Base-by-base conservation (phyloP, 169 alveolate genomes). In the Cryptosporidium parvum region DNA sequence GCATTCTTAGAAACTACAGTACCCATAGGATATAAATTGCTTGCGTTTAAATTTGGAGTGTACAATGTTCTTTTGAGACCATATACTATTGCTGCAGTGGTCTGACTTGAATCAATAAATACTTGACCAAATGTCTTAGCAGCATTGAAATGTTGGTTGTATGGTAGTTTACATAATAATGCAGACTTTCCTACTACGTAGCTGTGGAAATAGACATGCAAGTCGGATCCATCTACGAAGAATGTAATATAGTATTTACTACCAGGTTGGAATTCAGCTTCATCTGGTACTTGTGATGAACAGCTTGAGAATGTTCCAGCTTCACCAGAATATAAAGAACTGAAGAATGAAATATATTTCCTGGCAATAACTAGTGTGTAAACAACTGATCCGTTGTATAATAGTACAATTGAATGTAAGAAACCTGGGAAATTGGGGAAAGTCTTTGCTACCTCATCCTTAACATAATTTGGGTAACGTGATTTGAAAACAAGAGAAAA, bases 361-460 rank as follows among this genome's bases (percentile, higher is more conserved):
- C 89, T 80, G 48, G 89, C 89, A 62, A 80, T 23, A 21, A 80
- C 37, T 1, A 80, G 23, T 33, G 89, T 80, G 37, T 80, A 80
- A 26, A 48, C 73, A 44, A 80, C 80, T 1, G 65, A 45, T 9
- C 69, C 80, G 62, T 80, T 62, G n/a, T 58, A 62, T 39, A 67
- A 33, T 6, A 80, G 31, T 59, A 80, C 89, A 62, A 80, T 37
- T 61, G 89, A 21, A 45, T 62, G 21, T 5, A 80, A 62, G 29
- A 80, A 80, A 5, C 89, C 89, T 9, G 89, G 89, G 68, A 62
- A 80, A 29, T 80, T 80, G 18, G 80, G 31, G 75, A 80, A 80
- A 12, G 65, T 44, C 37, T 80, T 59, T 18, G 80, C 59, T 16
- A 80, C 53, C 29, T 80, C 80, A 23, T 65, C 80, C 6, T 39